Evolutionary conservation across 805 yeast species (phyloP), one percentile per base, ranked within the genome.

Genomic region (Kazachstania kunashirensis): DNA sequence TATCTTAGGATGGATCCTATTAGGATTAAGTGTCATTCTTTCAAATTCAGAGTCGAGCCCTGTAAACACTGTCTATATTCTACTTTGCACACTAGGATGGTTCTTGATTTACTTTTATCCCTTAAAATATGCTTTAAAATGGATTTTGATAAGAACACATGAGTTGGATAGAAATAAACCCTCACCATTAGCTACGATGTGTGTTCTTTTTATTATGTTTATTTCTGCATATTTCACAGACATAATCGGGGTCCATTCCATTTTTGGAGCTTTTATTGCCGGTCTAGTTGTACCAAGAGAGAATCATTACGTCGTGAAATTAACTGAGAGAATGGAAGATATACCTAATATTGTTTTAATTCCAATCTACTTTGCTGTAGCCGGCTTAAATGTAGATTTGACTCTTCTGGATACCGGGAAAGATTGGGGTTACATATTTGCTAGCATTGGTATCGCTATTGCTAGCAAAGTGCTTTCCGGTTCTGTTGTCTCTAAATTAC

Each of bases 231-330:
- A 82, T 57, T 80, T 74, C 53, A 83, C 94, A 2, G 88, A 81
- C 53, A 79, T 83, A 39, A 79, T 83, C 43, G 94, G 94, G 5
- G 89, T 81, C 9, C 94, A 83, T 57, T 82, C 92, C 0, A 83
- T 83, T 47, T 83, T 83, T 58, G 94, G 94, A 29, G 92, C 89
- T 0, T 84, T 83, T 50, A 68, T 83, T 59, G 75, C 77, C 10
- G 94, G 94, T 4, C 63, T 79, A 23, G 72, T 83, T 35, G 71
- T 82, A 6, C 94, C 94, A 7, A 66, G 89, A 48, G 86, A 82
- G 34, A 74, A 78, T 47, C 80, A 80, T 13, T 80, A 77, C 52
- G 85, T 78, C 13, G 70, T 80, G 27, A 71, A 70, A 28, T 62
- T 83, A 33, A 79, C 84, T 2, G 84, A 77, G 46, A 77, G 81